Conservation (phyloP, 192 early-diverging fungal genomes). For the Backusella westeae region DNA sequence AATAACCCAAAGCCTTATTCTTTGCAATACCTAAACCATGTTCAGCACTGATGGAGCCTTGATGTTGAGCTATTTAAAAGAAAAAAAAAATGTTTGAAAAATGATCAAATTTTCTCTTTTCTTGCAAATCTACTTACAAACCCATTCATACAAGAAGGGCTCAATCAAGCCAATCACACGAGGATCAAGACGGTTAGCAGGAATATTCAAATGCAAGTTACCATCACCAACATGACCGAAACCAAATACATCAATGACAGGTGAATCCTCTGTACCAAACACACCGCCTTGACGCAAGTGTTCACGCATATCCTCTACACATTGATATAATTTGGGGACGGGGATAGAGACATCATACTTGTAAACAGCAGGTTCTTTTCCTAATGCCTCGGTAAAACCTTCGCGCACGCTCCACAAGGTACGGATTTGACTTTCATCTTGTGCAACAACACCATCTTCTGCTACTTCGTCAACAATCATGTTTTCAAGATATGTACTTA, state of each 20-base stretch:
- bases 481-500: constrained; percentile 70
- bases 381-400: constrained; percentile 88
- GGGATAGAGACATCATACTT: constrained; percentile 98
- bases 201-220: constrained; percentile 95
- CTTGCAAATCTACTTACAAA: constrained; percentile 38
- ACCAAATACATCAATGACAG: constrained; percentile 79
- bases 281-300: constrained; percentile 60
- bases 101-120: neutral
- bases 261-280: constrained; percentile 48
- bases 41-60: constrained; percentile 41
- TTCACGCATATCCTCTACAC: constrained; percentile 78
- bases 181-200: constrained; percentile 59
- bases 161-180: constrained; percentile 77
- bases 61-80: constrained; percentile 32
- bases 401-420: constrained; percentile 92
- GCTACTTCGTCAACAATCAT: constrained; percentile 73
- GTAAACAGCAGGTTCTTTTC: constrained; percentile 85
- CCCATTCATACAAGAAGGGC: constrained; percentile 92
- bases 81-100: neutral
- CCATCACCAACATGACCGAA: constrained; percentile 99
- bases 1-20: constrained; percentile 71
- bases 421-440: constrained; percentile 79
- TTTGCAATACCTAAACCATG: constrained; percentile 76
- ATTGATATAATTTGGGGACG: constrained; percentile 77
- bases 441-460: constrained; percentile 88